Conservation (phyloP, 306 rosid genomes). For the Castanea mollissima region DNA sequence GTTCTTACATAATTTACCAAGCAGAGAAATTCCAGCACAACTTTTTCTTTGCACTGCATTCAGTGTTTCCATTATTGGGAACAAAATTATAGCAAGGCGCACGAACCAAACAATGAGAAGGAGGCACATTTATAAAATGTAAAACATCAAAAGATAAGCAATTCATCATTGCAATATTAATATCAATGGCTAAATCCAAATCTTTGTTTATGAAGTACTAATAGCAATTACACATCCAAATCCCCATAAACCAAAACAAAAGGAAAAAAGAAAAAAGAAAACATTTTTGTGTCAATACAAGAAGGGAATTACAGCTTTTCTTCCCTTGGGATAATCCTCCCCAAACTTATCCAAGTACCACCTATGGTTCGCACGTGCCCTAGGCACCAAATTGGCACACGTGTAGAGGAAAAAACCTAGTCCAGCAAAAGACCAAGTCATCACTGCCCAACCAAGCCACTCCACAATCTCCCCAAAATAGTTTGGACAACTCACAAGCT, state of each 20-base stretch:
- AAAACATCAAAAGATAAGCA: neutral
- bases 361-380: conserved; percentile 61
- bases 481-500: conserved; percentile 73
- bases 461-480: conserved; percentile 76
- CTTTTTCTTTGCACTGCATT: too few relatives aligned
- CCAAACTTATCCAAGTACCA: conserved; percentile 90
- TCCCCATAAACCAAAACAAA: neutral
- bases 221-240: neutral
- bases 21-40: too few relatives aligned
- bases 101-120: neutral
- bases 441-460: conserved; percentile 84
- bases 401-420: conserved; percentile 65
- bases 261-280: neutral
- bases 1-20: too few relatives aligned
- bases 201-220: neutral
- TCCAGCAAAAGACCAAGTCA: conserved; percentile 77
- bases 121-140: neutral
- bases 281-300: conserved; percentile 41
- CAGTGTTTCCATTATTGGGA: too few relatives aligned
- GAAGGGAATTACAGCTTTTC: conserved; percentile 76
- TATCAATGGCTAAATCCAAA: neutral
- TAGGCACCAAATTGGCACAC: conserved; percentile 74
- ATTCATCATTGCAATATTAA: neutral
- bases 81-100: neutral
- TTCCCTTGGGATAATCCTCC: conserved; percentile 64